Conservation (phyloP, 768 basidiomycete genomes). For the Xerocomus spinulosus region DNA sequence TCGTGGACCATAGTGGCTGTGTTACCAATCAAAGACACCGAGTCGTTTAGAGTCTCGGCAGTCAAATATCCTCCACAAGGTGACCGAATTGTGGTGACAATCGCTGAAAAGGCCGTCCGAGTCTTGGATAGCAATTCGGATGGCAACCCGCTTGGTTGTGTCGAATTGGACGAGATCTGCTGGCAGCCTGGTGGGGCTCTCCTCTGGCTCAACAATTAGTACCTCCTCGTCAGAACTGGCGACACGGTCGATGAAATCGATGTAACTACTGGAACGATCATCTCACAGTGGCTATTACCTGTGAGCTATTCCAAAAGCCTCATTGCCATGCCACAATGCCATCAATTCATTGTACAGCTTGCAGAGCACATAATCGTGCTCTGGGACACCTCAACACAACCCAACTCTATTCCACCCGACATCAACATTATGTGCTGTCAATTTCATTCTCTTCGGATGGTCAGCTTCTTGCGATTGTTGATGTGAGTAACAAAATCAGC, state of each 20-base stretch:
- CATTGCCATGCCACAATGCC: neutral
- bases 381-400: neutral
- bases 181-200: neutral
- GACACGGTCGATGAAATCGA: neutral
- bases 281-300: neutral
- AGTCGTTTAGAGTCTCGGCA: neutral
- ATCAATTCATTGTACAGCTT: neutral
- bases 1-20: too few relatives aligned
- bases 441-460: too few relatives aligned
- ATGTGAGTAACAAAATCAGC: too few relatives aligned
- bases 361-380: neutral
- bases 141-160: neutral
- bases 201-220: neutral
- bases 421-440: too few relatives aligned
- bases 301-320: neutral
- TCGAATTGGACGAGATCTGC: too few relatives aligned
- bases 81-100: neutral
- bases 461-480: neutral
- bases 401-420: neutral
- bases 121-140: neutral
- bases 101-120: neutral
- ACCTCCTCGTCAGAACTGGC: neutral
- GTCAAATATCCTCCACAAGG: slow-evolving; percentile 1
- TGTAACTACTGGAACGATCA: neutral
- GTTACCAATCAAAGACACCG: too few relatives aligned